Percentiles rank a stretch among this genome's conserved stretches.
Conservation (phyloP, 169 alveolate species). For the Theileria orientalis region DNA sequence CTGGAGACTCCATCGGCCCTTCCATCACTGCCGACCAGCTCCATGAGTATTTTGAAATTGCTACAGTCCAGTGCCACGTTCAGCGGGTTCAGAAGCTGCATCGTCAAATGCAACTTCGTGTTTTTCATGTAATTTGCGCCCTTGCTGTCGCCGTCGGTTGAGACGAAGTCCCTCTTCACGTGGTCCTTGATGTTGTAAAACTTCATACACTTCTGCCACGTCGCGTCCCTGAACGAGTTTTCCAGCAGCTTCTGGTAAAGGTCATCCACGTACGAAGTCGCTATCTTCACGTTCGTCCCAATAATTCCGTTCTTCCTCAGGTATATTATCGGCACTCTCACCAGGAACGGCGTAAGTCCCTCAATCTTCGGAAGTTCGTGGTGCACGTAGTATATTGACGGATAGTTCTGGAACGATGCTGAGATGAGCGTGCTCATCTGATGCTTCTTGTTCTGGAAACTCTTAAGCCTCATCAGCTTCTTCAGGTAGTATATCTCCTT, state of each 20-base stretch:
- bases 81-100: conserved; percentile 53
- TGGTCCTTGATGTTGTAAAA: conserved; percentile 4
- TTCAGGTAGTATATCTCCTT: conserved; percentile 54
- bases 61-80: conserved; percentile 43
- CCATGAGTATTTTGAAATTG: conserved; percentile 41
- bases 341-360: conserved; percentile 34
- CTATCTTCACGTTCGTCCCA: conserved; percentile 33
- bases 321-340: conserved; percentile 46
- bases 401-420: not conserved
- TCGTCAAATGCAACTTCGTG: not conserved
- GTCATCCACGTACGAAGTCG: conserved; percentile 6
- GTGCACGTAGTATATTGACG: not conserved
- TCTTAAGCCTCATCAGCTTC: conserved; percentile 41
- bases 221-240: not conserved
- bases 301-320: conserved; percentile 47
- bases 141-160: not conserved
- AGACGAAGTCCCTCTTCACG: not conserved
- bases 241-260: conserved; percentile 7
- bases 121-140: conserved; percentile 5
- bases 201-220: conserved; percentile 7
- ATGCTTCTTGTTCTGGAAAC: not conserved
- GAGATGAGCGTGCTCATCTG: not conserved
- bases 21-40: conserved; percentile 26
- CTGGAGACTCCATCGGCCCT: no score
- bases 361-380: conserved; percentile 5